Base-by-base conservation (phyloP, 352 stramenopile genomes). In the Phytophthora chlamydospora region DNA sequence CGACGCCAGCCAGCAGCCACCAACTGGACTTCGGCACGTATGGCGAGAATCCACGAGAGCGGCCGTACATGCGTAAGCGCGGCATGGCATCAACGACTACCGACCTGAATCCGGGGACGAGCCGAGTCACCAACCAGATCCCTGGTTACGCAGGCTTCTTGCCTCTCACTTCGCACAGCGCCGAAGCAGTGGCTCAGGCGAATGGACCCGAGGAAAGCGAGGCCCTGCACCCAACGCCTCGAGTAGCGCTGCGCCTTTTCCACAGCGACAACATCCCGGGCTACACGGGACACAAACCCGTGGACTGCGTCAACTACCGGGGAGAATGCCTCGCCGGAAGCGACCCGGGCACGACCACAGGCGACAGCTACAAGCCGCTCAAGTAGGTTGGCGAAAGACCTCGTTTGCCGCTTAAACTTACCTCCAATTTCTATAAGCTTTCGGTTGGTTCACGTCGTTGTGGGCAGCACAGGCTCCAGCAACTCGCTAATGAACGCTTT, bases 231-330 rank as follows among this genome's bases (percentile, higher is more conserved):
- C 82, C 68, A 12, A 68, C 65, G 1, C 71, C 76, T 16, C 68
- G 67, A 11, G 71, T 75, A 47, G 72, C 74, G 12, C 58, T 94
- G 24, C 78, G 83, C n/a, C 66, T 96, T 14, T 95, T 86, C 58
- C 71, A 95, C 58, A 86, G 61, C 56, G 83, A 94, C 52, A 94
- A 96, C 46, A 62, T 96, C 12, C 85, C 88, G 0, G 86, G 86
- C 0, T 96, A 96, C 68, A 88, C 85, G 8, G 85, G 88, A 1
- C 82, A 93, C 71, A 90, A 91, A 32, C 81, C 86, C 0, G 65
- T 81, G 17, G 81, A 91, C 60, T 90, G 81, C 66, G 68, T 54
- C n/a, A 95, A 95, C 63, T 91, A 91, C 51, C 78, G 75, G 13
- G 88, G 88, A 24, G 84, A 92, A 32, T 89, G 77, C 35, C 76